These are phyloP conservation scores for Penicillium olsonii DNA, from an alignment of 2,329 filamentous ascomycete species.

Conservation along the genomic window DNA sequence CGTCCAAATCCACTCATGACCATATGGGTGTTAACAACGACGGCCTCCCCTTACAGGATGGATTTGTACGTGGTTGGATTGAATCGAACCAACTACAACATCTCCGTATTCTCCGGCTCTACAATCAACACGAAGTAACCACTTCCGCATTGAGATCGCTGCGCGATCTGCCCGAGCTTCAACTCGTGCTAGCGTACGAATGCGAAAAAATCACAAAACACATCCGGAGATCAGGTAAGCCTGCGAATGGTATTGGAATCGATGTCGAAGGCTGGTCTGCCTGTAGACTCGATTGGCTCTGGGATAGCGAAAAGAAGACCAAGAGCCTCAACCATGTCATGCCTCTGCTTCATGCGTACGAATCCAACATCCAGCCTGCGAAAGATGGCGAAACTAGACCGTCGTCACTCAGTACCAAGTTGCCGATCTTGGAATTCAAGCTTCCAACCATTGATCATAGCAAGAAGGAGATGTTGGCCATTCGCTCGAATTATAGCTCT, in stretches of 20 bases:
- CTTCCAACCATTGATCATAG: constrained; percentile 2
- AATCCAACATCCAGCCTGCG: background rate
- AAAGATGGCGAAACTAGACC: background rate
- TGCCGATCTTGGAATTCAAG: constrained; percentile 8
- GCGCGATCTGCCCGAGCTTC: constrained; percentile 36
- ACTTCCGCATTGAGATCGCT: constrained; percentile 36
- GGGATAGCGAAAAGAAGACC: background rate
- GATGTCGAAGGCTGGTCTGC: constrained; percentile 7
- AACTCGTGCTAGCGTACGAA: constrained; percentile 35
- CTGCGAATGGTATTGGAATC: background rate
- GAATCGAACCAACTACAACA: constrained; percentile 42
- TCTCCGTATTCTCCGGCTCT: constrained; percentile 40
- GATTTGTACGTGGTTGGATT: constrained; percentile 44
- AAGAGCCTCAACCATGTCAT: constrained; percentile 2
- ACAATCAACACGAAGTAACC: constrained; percentile 35
- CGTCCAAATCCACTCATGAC: constrained; percentile 7
- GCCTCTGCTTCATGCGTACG: constrained; percentile 4
- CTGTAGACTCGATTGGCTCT: constrained; percentile 8
- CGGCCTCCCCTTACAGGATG: constrained; percentile 35
- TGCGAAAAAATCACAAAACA: constrained; percentile 31
- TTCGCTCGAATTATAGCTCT: constrained; percentile 6
- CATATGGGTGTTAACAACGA: constrained; percentile 10
- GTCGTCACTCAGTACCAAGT: background rate
- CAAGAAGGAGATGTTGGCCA: background rate
- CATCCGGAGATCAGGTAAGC: background rate